Evolutionary conservation across 805 yeast species (phyloP), one percentile per base, ranked within the genome.

Genomic region (Wickerhamiella kurtzmanii): DNA sequence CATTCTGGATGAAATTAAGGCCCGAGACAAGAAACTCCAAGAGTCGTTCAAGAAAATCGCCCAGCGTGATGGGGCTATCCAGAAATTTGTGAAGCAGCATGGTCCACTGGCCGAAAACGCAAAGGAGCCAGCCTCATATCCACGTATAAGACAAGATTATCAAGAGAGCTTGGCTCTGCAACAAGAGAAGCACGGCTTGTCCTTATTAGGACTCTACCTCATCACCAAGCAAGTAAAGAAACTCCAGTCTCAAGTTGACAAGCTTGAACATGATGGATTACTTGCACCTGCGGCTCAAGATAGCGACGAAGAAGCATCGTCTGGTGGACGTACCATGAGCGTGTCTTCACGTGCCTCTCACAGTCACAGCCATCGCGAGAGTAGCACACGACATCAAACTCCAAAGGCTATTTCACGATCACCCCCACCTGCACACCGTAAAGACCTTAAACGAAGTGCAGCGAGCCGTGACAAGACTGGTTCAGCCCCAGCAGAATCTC

Each of bases 61-160:
- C 54, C 79, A 77, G 48, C 73, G 80, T 53, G 97, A 89, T 58
- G 69, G 74, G n/a, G 84, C 79, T 52, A 66, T 89, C 46, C 95
- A 83, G 59, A 87, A 86, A 60, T 80, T 76, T 61, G 82, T 87
- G 50, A 77, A 80, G 53, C 80, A 82, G 43, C 78, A 84, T 63
- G 96, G 96, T 1, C 80, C 95, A 1, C 64, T 81, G 39, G 73
- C 80, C 1, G 82, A 79, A 52, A 81, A 81, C 62, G 92, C 96
- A 1, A 82, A 85, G 53, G 98, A 89, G 59, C 75, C 69, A 41
- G 78, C 72, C 50, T 57, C 82, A 3, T 74, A 75, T 54, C 71
- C 75, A 22, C 80, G 79, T 55, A 81, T 88, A 5, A 72, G 75
- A 41, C 81, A 80, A 40, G 89, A 82, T 48, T 75, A 80, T 67